These are phyloP conservation scores for Gonapodya sp. DNA, from an alignment of 192 early-diverging fungal genomes.

Conservation along the genomic window DNA sequence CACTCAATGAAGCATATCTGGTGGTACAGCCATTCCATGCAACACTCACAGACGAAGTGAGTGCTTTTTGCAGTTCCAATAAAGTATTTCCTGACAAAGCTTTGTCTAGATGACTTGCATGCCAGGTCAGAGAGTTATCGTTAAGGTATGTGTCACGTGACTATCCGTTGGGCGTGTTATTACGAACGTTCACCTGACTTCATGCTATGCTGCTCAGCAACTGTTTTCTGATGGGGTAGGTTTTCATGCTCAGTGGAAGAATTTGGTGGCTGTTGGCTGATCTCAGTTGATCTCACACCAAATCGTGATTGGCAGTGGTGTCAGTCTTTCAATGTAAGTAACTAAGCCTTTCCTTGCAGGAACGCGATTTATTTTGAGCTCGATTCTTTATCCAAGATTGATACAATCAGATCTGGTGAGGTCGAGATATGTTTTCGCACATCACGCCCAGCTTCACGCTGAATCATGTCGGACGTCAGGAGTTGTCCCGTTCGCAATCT, in stretches of 20 bases:
- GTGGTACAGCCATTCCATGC: background rate
- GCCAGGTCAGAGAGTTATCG: background rate
- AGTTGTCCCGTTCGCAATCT: background rate
- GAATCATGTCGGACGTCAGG: too few relatives aligned
- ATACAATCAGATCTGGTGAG: background rate
- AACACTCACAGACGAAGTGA: background rate
- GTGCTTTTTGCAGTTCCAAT: too few relatives aligned
- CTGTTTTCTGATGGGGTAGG: background rate
- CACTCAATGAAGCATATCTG: background rate
- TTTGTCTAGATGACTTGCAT: background rate
- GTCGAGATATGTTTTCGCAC: too few relatives aligned
- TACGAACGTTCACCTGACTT: too few relatives aligned
- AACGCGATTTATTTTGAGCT: too few relatives aligned
- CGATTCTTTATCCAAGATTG: too few relatives aligned
- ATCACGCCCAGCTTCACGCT: too few relatives aligned
- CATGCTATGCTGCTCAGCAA: too few relatives aligned
- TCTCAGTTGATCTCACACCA: too few relatives aligned
- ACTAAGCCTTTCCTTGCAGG: too few relatives aligned
- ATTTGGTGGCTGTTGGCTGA: background rate
- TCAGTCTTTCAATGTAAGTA: background rate
- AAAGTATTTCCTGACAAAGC: too few relatives aligned
- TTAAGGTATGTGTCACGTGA: background rate
- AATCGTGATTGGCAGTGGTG: background rate
- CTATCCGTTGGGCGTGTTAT: background rate
- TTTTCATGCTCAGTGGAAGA: background rate